Percentiles rank a stretch among this genome's conserved stretches.
Conservation (phyloP, 257 asterid genomes). For the Echium plantagineum region DNA sequence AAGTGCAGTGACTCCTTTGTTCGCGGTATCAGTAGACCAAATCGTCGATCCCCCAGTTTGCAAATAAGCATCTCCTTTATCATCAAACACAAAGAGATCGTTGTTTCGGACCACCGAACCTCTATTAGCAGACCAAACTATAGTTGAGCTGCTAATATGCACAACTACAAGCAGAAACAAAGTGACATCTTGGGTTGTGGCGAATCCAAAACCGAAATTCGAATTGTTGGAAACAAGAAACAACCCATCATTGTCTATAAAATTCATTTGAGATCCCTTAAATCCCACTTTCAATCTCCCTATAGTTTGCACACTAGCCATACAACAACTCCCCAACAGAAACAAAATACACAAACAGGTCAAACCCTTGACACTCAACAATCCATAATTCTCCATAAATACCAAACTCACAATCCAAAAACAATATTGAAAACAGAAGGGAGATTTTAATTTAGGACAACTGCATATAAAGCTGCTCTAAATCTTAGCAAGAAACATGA, state of each 20-base stretch:
- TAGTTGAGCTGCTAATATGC: constrained; percentile 51
- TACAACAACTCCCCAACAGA: constrained; percentile 28
- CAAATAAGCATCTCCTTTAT: constrained; percentile 54
- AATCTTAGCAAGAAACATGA: no score
- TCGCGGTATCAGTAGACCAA: constrained; percentile 56
- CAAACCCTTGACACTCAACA: constrained; percentile 6
- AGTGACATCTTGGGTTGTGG: constrained; percentile 47
- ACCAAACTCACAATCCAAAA: constrained; percentile 6
- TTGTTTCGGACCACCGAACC: constrained; percentile 44
- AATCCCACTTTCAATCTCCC: constrained; percentile 60
- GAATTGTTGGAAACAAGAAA: constrained; percentile 63
- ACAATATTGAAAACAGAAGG: background rate
- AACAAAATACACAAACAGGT: constrained; percentile 17
- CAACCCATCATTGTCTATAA: constrained; percentile 67
- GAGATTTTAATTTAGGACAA: constrained; percentile 2
- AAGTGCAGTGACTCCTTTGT: constrained; percentile 60
- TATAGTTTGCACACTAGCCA: constrained; percentile 44
- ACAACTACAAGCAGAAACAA: constrained; percentile 56
- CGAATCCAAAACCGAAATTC: constrained; percentile 62
- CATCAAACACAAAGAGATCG: constrained; percentile 49
- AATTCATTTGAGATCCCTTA: constrained; percentile 58
- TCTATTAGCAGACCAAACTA: constrained; percentile 82
- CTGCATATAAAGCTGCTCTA: no score
- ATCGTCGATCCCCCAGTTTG: constrained; percentile 34
- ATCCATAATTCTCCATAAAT: constrained; percentile 41